Evolutionary conservation across 2,329 filamentous ascomycete genomes (phyloP).

Genomic region (Penicillium polonicum): DNA sequence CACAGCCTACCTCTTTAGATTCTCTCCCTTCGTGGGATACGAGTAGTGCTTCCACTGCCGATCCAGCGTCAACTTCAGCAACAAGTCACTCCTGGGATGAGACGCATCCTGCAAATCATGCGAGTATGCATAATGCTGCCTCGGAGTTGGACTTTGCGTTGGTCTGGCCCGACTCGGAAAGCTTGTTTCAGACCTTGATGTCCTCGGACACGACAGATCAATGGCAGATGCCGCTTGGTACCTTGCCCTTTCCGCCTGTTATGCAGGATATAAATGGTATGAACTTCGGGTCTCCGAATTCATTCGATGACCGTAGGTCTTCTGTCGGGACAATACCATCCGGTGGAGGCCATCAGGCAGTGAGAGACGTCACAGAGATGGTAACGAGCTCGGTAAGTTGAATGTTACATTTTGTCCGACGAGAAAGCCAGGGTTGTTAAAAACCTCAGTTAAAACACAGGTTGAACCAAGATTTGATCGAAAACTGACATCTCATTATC

Average conservation of each 20-base stretch:
- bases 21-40: conserved; percentile 28
- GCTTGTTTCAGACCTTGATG: conserved; percentile 47
- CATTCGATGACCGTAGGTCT: conserved; percentile 39
- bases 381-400: conserved; percentile 42
- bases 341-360: conserved; percentile 45
- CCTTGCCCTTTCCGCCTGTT: conserved; percentile 40
- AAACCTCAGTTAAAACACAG: no score
- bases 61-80: conserved; percentile 17
- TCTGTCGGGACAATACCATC: conserved; percentile 42
- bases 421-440: no score
- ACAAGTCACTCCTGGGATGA: conserved; percentile 29
- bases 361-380: conserved; percentile 49
- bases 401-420: neutral
- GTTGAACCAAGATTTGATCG: neutral
- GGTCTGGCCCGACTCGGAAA: conserved; percentile 49
- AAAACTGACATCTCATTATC: neutral
- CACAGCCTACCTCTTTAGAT: conserved; percentile 22
- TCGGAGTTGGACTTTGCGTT: conserved; percentile 43
- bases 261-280: conserved; percentile 32
- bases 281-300: conserved; percentile 36
- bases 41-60: conserved; percentile 20
- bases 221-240: conserved; percentile 46
- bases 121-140: conserved; percentile 25
- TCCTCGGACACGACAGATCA: conserved; percentile 41
- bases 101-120: conserved; percentile 16